These are phyloP conservation scores for Agroathelia rolfsii DNA, from an alignment of 1,284 basidiomycete genomes.

Conservation along the genomic window DNA sequence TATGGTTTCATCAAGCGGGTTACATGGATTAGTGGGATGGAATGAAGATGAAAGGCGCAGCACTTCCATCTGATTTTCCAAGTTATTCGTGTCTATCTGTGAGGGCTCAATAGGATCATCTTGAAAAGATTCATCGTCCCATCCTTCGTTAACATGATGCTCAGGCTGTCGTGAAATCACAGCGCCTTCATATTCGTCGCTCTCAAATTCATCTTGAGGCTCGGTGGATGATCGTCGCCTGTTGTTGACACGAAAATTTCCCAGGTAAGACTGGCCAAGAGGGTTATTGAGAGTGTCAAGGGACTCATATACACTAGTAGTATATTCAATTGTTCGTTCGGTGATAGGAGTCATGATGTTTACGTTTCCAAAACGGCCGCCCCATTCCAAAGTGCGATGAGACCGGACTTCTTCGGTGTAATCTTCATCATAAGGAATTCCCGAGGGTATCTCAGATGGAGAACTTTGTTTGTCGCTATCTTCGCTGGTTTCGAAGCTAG, in stretches of 20 bases:
- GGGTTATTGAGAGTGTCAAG: conserved; percentile 32
- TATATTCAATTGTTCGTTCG: conserved; percentile 84
- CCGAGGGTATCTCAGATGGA: too few relatives aligned
- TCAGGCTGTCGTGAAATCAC: too few relatives aligned
- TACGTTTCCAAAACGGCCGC: conserved; percentile 67
- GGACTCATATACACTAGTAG: conserved; percentile 39
- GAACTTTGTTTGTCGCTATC: conserved; percentile 15
- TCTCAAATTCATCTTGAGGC: too few relatives aligned
- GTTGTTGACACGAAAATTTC: too few relatives aligned
- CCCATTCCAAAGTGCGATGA: conserved; percentile 44
- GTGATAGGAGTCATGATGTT: conserved; percentile 93
- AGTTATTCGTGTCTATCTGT: too few relatives aligned
- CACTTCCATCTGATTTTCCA: conserved; percentile 48
- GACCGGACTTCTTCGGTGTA: conserved; percentile 30
- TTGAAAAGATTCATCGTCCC: too few relatives aligned
- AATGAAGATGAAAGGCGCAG: conserved; percentile 56
- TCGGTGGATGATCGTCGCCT: too few relatives aligned
- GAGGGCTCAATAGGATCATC: too few relatives aligned
- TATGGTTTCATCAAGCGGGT: conserved; percentile 71
- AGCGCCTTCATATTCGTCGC: too few relatives aligned
- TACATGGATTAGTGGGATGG: conserved; percentile 79
- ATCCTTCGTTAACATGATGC: too few relatives aligned
- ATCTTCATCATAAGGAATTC: too few relatives aligned
- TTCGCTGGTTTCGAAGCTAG: conserved; percentile 13
- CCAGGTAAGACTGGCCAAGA: too few relatives aligned